Conservation (phyloP, 495 filamentous ascomycete genomes). For the Neurospora terricola region DNA sequence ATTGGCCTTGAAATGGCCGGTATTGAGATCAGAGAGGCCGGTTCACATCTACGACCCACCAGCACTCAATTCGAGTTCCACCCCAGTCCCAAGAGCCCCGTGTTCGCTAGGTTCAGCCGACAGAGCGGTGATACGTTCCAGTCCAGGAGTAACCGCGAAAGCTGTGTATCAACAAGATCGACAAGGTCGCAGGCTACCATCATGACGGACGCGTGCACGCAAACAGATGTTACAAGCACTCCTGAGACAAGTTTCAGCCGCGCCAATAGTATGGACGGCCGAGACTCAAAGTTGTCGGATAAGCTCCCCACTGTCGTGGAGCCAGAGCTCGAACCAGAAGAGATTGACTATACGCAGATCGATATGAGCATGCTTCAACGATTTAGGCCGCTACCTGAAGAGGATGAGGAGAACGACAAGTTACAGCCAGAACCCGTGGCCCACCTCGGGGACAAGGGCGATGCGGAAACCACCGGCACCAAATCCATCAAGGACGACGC, state of each 20-base stretch:
- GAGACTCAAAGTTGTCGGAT: constrained; percentile 21
- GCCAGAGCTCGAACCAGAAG: constrained; percentile 38
- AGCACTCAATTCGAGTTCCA: constrained; percentile 73
- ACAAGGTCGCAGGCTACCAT: constrained; percentile 46
- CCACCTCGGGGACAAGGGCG: neutral
- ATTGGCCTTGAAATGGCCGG: constrained; percentile 75
- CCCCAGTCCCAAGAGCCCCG: constrained; percentile 64
- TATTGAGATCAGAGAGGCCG: constrained; percentile 78
- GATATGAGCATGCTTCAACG: constrained; percentile 36
- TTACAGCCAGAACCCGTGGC: constrained; percentile 3
- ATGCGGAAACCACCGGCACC: neutral
- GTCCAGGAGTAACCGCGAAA: constrained; percentile 55
- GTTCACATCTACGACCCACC: constrained; percentile 55
- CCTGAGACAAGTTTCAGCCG: constrained; percentile 39
- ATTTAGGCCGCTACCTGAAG: constrained; percentile 12
- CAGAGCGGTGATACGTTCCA: constrained; percentile 55
- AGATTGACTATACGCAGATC: constrained; percentile 46
- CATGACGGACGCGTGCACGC: constrained; percentile 45
- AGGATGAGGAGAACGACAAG: constrained; percentile 14
- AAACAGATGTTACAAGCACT: constrained; percentile 44
- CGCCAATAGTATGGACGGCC: constrained; percentile 36
- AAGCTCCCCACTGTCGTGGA: constrained; percentile 29
- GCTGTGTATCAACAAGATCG: constrained; percentile 48
- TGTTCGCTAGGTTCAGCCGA: constrained; percentile 57
- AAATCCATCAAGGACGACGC: neutral